Evolutionary conservation across 176 grass and related monocot genomes (phyloP).

Genomic region (Phoenix dactylifera): DNA sequence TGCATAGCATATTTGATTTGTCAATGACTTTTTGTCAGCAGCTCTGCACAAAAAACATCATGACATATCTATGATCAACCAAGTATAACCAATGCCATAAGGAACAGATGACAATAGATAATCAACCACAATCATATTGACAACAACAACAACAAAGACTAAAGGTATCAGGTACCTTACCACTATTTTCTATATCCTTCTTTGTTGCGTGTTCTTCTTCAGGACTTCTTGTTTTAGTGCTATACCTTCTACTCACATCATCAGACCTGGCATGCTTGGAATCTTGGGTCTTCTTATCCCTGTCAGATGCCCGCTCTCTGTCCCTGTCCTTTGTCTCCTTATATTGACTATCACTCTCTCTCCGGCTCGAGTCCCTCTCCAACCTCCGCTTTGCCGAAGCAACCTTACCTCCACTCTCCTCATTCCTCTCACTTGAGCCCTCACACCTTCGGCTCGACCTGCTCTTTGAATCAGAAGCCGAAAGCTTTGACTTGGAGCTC

Average conservation of each 20-base stretch:
- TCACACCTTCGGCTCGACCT: conserved; percentile 38
- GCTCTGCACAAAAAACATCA: too few relatives aligned
- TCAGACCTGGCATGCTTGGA: conserved; percentile 61
- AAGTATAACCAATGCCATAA: too few relatives aligned
- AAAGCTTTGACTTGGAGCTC: conserved; percentile 45
- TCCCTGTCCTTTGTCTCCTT: conserved; percentile 69
- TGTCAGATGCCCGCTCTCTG: conserved; percentile 46
- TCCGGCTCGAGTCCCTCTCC: conserved; percentile 42
- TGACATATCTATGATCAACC: too few relatives aligned
- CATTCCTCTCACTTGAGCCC: conserved; percentile 25
- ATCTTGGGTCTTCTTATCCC: conserved; percentile 62
- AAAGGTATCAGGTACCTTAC: conserved; percentile 21
- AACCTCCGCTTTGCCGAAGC: conserved; percentile 44
- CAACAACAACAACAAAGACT: too few relatives aligned
- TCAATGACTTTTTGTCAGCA: too few relatives aligned
- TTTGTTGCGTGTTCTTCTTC: conserved; percentile 47
- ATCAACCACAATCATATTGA: too few relatives aligned
- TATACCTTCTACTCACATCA: conserved; percentile 58
- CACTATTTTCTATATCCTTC: conserved; percentile 44
- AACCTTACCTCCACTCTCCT: conserved; percentile 36
- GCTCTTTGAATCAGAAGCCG: conserved; percentile 48
- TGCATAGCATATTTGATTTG: too few relatives aligned
- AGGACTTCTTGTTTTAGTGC: conserved; percentile 27
- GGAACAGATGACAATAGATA: too few relatives aligned
- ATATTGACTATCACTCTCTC: conserved; percentile 47